Conservation (phyloP, 805 yeast species). For the Wickerhamiella australiensis region DNA sequence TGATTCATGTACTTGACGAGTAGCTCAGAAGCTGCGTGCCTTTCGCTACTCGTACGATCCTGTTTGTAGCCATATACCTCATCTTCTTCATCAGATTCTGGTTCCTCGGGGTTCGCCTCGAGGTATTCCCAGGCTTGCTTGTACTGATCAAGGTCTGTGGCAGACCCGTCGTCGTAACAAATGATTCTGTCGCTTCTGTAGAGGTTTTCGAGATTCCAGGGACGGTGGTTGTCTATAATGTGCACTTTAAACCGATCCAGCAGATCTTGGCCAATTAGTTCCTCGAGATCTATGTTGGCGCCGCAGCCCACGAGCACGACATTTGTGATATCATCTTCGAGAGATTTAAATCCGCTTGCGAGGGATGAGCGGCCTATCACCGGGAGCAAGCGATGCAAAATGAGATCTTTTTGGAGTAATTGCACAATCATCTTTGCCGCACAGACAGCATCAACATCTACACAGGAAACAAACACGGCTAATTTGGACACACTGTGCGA, state of each 20-base stretch:
- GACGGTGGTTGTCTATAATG: conserved; percentile 83
- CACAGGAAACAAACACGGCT: conserved; percentile 77
- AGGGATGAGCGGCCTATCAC: conserved; percentile 84
- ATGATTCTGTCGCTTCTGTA: conserved; percentile 65
- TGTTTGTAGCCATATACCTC: conserved; percentile 17
- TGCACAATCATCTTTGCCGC: conserved; percentile 65
- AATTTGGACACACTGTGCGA: conserved; percentile 89
- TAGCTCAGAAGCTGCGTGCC: conserved; percentile 31
- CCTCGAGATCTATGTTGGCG: conserved; percentile 73
- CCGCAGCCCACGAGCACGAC: conserved; percentile 86
- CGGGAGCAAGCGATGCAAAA: conserved; percentile 81
- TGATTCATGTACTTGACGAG: conserved; percentile 70
- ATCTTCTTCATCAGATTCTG: conserved; percentile 22
- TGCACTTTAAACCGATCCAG: conserved; percentile 44
- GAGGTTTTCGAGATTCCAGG: conserved; percentile 90
- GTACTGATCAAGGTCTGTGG: conserved; percentile 47
- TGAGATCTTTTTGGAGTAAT: conserved; percentile 63
- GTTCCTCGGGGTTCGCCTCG: conserved; percentile 23
- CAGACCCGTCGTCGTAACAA: conserved; percentile 79
- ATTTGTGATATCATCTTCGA: conserved; percentile 66
- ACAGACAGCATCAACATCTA: conserved; percentile 85
- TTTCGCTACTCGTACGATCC: conserved; percentile 21
- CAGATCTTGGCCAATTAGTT: conserved; percentile 32
- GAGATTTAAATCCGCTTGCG: conserved; percentile 41
- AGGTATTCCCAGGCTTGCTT: conserved; percentile 44